Base-by-base conservation (phyloP, 2,329 filamentous ascomycete species). In the Fusarium subtropicale region DNA sequence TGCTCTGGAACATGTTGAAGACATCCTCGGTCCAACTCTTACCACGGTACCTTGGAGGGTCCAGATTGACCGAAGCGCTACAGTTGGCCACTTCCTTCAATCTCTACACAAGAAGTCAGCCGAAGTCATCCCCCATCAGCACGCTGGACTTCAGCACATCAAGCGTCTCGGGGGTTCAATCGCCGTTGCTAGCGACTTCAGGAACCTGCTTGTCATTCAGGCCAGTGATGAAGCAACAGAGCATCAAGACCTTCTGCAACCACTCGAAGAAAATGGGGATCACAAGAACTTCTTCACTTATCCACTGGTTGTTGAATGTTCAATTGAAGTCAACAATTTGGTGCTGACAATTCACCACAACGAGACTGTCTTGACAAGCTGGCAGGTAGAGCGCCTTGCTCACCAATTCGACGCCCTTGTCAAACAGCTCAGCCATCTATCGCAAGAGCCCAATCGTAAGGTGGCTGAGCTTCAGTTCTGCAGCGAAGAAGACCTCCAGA, bases 121-220 rank as follows among this genome's bases (percentile, higher is more conserved):
- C 0, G n/a, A 63, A 3, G 68, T 76, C 47, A 74, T 77, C 3
- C 69, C 72, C 0, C 68, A 71, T 46, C 78, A 78, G 30, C 73
- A 80, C 8, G 59, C 74, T 3, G 76, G 78, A 7, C 64, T 81
- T 1, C 73, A 77, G 9, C 71, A 76, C 30, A 73, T 59, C 83
- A 68, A 58, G 6, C 69, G 68, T 2, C 39, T 71, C 1, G 24
- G 38, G 3, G 33, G 55, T 5, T 46, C 64, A 9, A 73, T 74
- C 26, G 53, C 71, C 8, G 34, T 52, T 16, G 64, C 69, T 12
- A 58, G 60, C 6, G 51, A 68, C 18, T 78, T 79, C 48, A 72
- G 69, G 26, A 78, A 69, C 9, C 33, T 79, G 16, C 58, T 79
- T 9, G 75, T 79, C 12, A 73, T 80, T 7, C 76, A 77, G 18